These are phyloP conservation scores for Xenoacremonium recifei DNA, from an alignment of 2,329 filamentous ascomycete genomes.

Conservation along the genomic window DNA sequence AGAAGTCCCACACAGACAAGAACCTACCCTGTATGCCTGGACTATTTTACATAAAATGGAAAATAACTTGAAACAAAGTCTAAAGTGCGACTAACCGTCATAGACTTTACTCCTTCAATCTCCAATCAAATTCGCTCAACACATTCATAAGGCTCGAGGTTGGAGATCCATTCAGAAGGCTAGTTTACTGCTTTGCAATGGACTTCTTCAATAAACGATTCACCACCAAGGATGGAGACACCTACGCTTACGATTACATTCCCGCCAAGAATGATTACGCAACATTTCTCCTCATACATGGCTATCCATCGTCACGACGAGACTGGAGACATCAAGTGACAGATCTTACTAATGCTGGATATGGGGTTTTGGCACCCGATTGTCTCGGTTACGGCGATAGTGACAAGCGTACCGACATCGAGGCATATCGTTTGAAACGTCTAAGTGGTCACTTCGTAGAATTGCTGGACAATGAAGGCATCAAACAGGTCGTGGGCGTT, in stretches of 20 bases:
- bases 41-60: too few relatives aligned
- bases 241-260: neutral
- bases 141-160: too few relatives aligned
- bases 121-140: too few relatives aligned
- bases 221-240: neutral
- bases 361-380: constrained; percentile 28
- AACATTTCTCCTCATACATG: constrained; percentile 4
- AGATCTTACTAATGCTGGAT: constrained; percentile 23
- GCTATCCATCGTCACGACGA: constrained; percentile 2
- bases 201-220: too few relatives aligned
- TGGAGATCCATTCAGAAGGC: too few relatives aligned
- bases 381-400: constrained; percentile 28
- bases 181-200: too few relatives aligned
- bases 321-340: constrained; percentile 26
- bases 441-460: constrained; percentile 26
- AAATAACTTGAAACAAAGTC: too few relatives aligned
- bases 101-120: too few relatives aligned
- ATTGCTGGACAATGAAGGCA: constrained; percentile 23
- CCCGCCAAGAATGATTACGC: neutral
- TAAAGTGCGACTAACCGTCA: too few relatives aligned
- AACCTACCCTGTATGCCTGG: too few relatives aligned
- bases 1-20: too few relatives aligned
- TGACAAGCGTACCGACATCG: constrained; percentile 16
- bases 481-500: constrained; percentile 41
- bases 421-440: constrained; percentile 25